Percentiles rank a stretch among this genome's conserved stretches.
Conservation (phyloP, 2,329 filamentous ascomycete species). For the Hyphodiscus sp. region DNA sequence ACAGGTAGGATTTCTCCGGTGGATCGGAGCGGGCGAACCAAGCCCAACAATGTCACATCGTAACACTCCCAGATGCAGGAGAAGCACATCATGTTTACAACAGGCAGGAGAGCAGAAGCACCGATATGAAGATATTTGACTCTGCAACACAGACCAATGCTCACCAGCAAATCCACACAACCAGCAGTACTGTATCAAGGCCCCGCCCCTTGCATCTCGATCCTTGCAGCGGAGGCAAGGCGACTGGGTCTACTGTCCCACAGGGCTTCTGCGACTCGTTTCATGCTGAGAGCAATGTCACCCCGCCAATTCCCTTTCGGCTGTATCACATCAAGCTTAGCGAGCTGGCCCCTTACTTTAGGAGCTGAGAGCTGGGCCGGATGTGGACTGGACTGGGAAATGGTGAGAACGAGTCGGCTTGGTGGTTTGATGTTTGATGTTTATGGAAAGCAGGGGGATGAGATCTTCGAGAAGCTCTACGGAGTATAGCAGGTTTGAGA, state of each 20-base stretch:
- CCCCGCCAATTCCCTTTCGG: too few species aligned
- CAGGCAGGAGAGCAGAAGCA: not conserved
- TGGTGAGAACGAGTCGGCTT: not conserved
- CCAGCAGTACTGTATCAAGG: not conserved
- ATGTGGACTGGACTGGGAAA: not conserved
- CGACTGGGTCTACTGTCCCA: too few species aligned
- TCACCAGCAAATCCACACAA: too few species aligned
- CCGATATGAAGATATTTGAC: not conserved
- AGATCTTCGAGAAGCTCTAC: not conserved
- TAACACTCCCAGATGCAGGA: not conserved
- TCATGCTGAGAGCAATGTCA: too few species aligned
- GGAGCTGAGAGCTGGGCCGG: not conserved
- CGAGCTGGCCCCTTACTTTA: constrained; percentile 2
- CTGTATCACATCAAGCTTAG: too few species aligned
- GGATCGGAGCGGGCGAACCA: not conserved
- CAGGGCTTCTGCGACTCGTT: too few species aligned
- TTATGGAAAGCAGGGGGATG: not conserved
- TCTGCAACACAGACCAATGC: not conserved
- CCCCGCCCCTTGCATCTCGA: not conserved
- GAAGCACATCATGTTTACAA: not conserved
- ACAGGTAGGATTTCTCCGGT: not conserved
- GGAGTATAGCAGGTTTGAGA: not conserved
- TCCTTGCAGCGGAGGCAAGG: too few species aligned
- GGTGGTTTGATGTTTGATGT: not conserved
- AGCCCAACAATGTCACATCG: not conserved